phyloP scores from a whole-genome alignment of 768 basidiomycete species.

The Dentipellis sp. region DNA sequence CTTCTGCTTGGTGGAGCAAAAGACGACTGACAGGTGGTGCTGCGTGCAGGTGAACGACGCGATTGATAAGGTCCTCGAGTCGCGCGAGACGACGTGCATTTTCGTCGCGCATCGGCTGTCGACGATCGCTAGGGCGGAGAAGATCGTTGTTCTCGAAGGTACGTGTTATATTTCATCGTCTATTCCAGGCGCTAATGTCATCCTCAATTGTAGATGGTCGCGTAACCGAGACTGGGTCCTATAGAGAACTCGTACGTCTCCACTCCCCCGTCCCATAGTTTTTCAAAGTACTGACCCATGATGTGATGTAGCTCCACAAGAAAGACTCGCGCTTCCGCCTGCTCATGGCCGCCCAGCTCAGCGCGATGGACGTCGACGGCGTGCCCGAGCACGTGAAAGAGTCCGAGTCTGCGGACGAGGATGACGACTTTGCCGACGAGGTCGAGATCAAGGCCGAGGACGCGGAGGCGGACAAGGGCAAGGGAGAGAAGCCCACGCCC shows the following conservation, averaged over 20 bases:
- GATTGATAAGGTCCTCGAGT: constrained; percentile 77
- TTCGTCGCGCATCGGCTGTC: constrained; percentile 87
- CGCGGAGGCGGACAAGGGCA: no score
- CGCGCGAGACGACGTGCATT: constrained; percentile 75
- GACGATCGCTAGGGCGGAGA: constrained; percentile 83
- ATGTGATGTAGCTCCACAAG: constrained; percentile 24
- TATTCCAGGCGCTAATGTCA: not conserved
- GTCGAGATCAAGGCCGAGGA: not conserved
- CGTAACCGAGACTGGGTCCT: constrained; percentile 78
- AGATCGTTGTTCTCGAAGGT: constrained; percentile 87
- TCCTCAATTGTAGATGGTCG: constrained; percentile 42
- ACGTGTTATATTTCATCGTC: no score
- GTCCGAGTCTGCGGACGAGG: not conserved
- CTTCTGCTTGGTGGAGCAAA: not conserved
- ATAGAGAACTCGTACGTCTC: constrained; percentile 59
- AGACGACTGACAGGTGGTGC: not conserved
- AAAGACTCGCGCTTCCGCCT: constrained; percentile 71
- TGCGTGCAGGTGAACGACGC: constrained; percentile 75
- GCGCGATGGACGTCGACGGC: constrained; percentile 26
- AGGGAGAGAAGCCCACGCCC: no score
- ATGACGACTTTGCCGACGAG: not conserved
- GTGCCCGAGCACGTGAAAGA: not conserved
- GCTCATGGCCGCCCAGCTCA: constrained; percentile 86
- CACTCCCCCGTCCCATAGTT: not conserved
- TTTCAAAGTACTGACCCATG: not conserved